Evolutionary conservation across 129 eudicot species (phyloP), one percentile per base, ranked within the genome.

Genomic region (Helichrysum umbraculigerum): DNA sequence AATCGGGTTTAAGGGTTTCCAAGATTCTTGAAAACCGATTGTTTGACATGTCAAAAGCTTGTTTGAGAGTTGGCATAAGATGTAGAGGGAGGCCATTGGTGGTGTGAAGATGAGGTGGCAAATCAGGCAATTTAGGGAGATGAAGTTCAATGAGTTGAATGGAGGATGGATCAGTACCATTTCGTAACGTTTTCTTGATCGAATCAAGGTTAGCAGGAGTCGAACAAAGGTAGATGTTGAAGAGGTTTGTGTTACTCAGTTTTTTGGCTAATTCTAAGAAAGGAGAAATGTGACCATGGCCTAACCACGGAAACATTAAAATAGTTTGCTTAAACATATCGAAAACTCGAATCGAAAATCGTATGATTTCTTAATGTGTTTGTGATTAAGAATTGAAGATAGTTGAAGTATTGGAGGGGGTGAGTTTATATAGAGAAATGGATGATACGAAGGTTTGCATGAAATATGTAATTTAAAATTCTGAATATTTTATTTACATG

Each of bases 231-330:
- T 76, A 67, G 75, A 82, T 68, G 70, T 77, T 44, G 64, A 71
- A 76, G 33, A 56, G 68, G 75, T 81, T 76, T 32, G 64, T 71
- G 37, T 71, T 34, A 66, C 1, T 34, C 7, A 81, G 78, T 16
- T 71, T 72, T n/a, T 66, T 66, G 47, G 71, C 71, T n/a, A 81
- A 70, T 66, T 76, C 81, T 29, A 81, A 54, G 78, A 76, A 81
- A 10, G 81, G 85, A 4, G 85, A 81, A 62, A 81, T 57, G 68
- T 81, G 85, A 1, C 85, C 85, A 39, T 81, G 85, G 69, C 78
- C 81, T 77, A 66, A 35, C 71, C 52, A 66, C 37, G 71, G 71
- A 47, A 66, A 66, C 52, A 66, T 34, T 15, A n/a, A 66, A 35
- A 37, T 3, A n/a, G 14, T 66, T 3, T 66, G 50, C 71, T 66